Percentiles rank a stretch among this genome's conserved stretches.
Conservation (phyloP, 2,329 filamentous ascomycete species). For the Fusarium compactum region DNA sequence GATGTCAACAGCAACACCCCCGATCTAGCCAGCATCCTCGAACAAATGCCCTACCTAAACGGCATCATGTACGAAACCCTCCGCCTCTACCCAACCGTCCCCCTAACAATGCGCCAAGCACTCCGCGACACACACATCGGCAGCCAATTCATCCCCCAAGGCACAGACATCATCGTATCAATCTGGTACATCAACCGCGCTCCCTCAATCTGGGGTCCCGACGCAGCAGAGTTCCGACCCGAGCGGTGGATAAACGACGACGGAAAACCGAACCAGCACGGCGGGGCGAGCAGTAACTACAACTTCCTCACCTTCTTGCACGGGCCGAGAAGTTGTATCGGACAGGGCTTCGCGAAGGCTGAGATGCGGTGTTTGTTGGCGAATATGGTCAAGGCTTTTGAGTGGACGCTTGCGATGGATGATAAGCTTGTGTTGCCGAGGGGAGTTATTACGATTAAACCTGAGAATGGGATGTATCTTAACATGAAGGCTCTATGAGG, state of each 20-base stretch:
- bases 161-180: slow-evolving; percentile 71
- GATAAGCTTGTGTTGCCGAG: slow-evolving; percentile 70
- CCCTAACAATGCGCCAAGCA: slow-evolving; percentile 72
- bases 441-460: slow-evolving; percentile 74
- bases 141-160: slow-evolving; percentile 72
- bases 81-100: slow-evolving; percentile 75
- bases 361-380: slow-evolving; percentile 82
- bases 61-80: slow-evolving; percentile 77
- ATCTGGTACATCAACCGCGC: slow-evolving; percentile 72
- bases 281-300: slow-evolving; percentile 77
- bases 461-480: slow-evolving; percentile 73
- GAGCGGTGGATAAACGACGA: slow-evolving; percentile 71
- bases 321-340: slow-evolving; percentile 86
- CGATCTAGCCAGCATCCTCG: slow-evolving; percentile 65
- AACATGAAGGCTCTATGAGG: slow-evolving; percentile 47
- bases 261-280: slow-evolving; percentile 69
- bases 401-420: slow-evolving; percentile 67
- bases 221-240: slow-evolving; percentile 75
- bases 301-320: slow-evolving; percentile 83
- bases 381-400: slow-evolving; percentile 73
- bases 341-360: slow-evolving; percentile 76
- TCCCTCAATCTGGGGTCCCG: slow-evolving; percentile 73
- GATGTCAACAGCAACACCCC: neutral
- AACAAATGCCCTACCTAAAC: slow-evolving; percentile 75
- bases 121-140: slow-evolving; percentile 67